Base-by-base conservation (phyloP, 352 stramenopile species). In the Pythium graminicola region DNA sequence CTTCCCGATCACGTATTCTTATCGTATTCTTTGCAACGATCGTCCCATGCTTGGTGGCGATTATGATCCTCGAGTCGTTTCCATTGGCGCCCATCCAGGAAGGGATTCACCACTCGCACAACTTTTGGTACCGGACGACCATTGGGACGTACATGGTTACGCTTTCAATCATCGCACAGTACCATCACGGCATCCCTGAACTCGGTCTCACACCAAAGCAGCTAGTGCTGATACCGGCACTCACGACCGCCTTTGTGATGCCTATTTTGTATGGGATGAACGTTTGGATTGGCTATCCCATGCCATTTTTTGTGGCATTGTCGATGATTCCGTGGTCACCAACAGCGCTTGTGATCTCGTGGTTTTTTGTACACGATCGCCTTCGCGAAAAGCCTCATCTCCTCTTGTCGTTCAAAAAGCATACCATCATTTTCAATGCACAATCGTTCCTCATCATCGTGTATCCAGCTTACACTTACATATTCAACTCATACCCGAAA, bases 101-200 rank as follows among this genome's bases (percentile, higher is more conserved):
- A 7, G 58, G 51, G 10, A 29, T 26, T 28, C 39, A 47, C n/a
- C 13, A 40, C n/a, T 28, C 36, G 31, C 27, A n/a, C 24, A 57
- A 49, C 24, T 65, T 65, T 23, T 65, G 50, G 58, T 57, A 54
- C 27, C 58, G 58, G 26, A 56, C 49, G 16, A 45, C 32, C 8
- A 38, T 60, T 11, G 49, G 41, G 4, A 64, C 49, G 11, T 49
- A 31, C 41, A 55, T 59, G 19, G 22, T 60, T 3, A 55, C 29
- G 1, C 33, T 51, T 29, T 58, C 50, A 4, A 27, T 55, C 10
- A 32, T 51, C 23, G 27, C 17, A 1, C 57, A 60, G 31, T 65
- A 42, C 35, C 22, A 38, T 16, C 36, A 55, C 24, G 40, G 51
- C 23, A 42, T 60, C 17, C 31, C 19, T 6, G 23, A 32, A 2